Evolutionary conservation across 2,329 filamentous ascomycete species (phyloP), one percentile per base, ranked within the genome.

Genomic region (Alternaria infectoria): DNA sequence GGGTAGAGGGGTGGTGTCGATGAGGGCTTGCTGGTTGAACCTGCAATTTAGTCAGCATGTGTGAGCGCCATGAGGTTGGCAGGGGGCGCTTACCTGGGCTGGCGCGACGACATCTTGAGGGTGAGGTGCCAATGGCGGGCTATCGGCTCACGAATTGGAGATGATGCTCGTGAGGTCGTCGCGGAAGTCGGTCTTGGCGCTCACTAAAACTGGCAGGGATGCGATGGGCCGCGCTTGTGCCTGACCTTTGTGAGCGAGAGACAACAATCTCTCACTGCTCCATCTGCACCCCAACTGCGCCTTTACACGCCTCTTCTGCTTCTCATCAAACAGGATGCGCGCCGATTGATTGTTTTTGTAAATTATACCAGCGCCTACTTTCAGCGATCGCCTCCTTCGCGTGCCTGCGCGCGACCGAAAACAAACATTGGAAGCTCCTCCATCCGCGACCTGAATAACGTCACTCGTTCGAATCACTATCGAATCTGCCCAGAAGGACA

Each of bases 1-100:
- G 71, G 96, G 96, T 78, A 99, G 91, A 77, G 96, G 95, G 73
- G 96, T 97, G 78, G 93, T 96, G 87, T 99, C 96, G 86, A 96
- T 88, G 83, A 98, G 92, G 85, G 92, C 87, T 81, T 93, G 86
- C 85, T 97, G 93, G 85, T 93, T 93, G 90, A 98, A 98, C 82
- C 96, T 98, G 82, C 23, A 50, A 43, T 10, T 43, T 67, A 66
- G 21, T 77, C 66, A 78, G 76, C 65, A 57, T 51, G 36, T 28
- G n/a, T n/a, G 44, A 61, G 32, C 46, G 17, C 8, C 10, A 26
- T 69, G 54, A 67, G 46, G 57, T 54, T 40, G 43, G 6, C 51
- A 57, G 67, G 36, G 58, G 15, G 44, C 8, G 55, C 82, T 57
- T 84, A 89, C 88, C 86, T 81, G 75, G 88, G 85, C 80, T 87